These are phyloP conservation scores for Telfairia occidentalis DNA, from an alignment of 331 rosid genomes.

Conservation along the genomic window DNA sequence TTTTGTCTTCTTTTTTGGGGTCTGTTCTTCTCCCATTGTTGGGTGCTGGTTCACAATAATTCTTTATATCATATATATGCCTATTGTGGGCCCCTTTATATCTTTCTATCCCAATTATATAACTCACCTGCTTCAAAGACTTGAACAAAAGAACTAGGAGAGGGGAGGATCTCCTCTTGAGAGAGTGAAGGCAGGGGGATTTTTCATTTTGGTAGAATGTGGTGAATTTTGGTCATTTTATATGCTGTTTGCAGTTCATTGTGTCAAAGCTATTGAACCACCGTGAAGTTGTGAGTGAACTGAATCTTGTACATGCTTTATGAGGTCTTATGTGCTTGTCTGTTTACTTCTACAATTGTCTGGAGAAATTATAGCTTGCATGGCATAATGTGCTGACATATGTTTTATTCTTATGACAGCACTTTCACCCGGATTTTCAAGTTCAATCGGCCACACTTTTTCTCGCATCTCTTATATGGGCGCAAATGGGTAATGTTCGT, in stretches of 20 bases:
- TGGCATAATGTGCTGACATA: not conserved
- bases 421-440: constrained; percentile 91
- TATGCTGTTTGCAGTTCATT: not conserved
- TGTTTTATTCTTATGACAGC: constrained; percentile 36
- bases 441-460: constrained; percentile 48
- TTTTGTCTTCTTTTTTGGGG: not conserved
- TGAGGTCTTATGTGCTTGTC: not conserved
- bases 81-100: too few relatives aligned
- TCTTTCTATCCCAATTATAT: too few relatives aligned
- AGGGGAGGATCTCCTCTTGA: too few relatives aligned
- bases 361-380: not conserved
- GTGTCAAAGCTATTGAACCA: not conserved
- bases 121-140: not conserved
- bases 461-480: constrained; percentile 61
- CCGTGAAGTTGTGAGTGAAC: not conserved
- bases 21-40: not conserved
- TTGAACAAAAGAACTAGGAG: too few relatives aligned
- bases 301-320: not conserved
- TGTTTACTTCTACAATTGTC: not conserved
- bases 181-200: too few relatives aligned
- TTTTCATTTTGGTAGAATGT: too few relatives aligned
- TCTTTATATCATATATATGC: not conserved
- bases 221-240: too few relatives aligned
- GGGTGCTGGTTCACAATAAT: not conserved
- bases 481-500: constrained; percentile 64